phyloP scores from a whole-genome alignment of 2,329 filamentous ascomycete species.

The Colletotrichum paranaense region DNA sequence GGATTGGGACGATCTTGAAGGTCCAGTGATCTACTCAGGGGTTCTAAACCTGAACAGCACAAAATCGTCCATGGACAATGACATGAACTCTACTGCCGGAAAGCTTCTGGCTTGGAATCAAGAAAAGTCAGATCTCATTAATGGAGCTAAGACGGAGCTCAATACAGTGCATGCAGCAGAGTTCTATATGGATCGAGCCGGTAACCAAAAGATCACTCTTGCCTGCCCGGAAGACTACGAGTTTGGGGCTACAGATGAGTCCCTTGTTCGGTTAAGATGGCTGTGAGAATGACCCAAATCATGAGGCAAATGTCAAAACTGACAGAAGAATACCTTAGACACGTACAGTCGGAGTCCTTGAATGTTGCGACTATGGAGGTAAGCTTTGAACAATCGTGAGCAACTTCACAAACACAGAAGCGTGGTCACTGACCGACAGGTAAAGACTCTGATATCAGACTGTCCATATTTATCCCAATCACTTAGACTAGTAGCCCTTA shows the following conservation, averaged over 20 bases:
- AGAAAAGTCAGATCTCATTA: not conserved
- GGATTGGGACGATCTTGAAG: not conserved
- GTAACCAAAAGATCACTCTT: slow-evolving; percentile 5
- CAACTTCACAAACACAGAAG: not conserved
- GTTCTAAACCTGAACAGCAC: slow-evolving; percentile 1
- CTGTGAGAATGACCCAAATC: not conserved
- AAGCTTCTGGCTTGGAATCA: not conserved
- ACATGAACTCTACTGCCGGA: not conserved
- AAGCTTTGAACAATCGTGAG: slow-evolving; percentile 1
- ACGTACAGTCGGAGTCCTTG: not conserved
- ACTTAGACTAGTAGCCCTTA: slow-evolving; percentile 1
- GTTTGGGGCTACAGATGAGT: not conserved
- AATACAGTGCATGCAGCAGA: slow-evolving; percentile 10
- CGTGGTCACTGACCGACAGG: not conserved
- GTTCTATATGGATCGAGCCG: slow-evolving; percentile 16
- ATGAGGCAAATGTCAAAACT: not conserved
- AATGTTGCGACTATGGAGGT: slow-evolving; percentile 1
- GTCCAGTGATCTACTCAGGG: slow-evolving; percentile 1
- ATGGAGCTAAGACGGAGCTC: not conserved
- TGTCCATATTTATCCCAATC: slow-evolving; percentile 2
- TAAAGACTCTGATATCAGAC: not conserved
- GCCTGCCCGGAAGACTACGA: not conserved
- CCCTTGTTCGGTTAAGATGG: not conserved
- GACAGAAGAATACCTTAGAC: not conserved
- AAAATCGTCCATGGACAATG: not conserved